Evolutionary conservation across 1,284 basidiomycete genomes (phyloP).

Genomic region (Pyrrhoderma lamaoense): DNA sequence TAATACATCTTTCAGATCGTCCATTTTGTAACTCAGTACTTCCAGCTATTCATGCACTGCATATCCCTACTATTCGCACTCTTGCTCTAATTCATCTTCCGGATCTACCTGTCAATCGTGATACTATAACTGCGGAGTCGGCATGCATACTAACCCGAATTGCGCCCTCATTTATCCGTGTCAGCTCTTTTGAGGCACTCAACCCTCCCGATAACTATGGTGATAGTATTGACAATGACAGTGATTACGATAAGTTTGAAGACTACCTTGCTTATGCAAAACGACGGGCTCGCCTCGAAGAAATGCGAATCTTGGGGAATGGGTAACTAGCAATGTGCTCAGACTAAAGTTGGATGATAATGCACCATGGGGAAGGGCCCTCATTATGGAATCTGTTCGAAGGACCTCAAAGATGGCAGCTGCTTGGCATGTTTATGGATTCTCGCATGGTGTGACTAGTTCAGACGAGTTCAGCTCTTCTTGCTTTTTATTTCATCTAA

Average conservation of each 20-base stretch:
- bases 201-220: constrained; percentile 66
- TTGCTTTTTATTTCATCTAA: neutral
- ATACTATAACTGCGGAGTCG: constrained; percentile 70
- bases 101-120: constrained; percentile 68
- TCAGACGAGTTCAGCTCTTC: constrained; percentile 72
- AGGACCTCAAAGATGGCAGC: constrained; percentile 89
- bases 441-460: constrained; percentile 92
- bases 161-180: constrained; percentile 86
- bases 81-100: constrained; percentile 78
- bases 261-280: constrained; percentile 69
- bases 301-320: constrained; percentile 68
- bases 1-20: neutral
- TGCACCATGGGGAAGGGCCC: constrained; percentile 56
- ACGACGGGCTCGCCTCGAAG: constrained; percentile 68
- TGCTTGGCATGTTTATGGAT: constrained; percentile 90
- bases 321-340: constrained; percentile 54
- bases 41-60: constrained; percentile 78
- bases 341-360: constrained; percentile 38
- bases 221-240: too few relatives aligned
- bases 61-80: constrained; percentile 85
- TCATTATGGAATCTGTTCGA: constrained; percentile 72
- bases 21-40: neutral
- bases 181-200: constrained; percentile 87
- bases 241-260: too few relatives aligned
- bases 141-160: constrained; percentile 81